Percentiles rank a stretch among this genome's conserved stretches.
These are phyloP conservation scores for Diaporthe caulivora DNA, from an alignment of 2,329 filamentous ascomycete species.

Conservation along the genomic window DNA sequence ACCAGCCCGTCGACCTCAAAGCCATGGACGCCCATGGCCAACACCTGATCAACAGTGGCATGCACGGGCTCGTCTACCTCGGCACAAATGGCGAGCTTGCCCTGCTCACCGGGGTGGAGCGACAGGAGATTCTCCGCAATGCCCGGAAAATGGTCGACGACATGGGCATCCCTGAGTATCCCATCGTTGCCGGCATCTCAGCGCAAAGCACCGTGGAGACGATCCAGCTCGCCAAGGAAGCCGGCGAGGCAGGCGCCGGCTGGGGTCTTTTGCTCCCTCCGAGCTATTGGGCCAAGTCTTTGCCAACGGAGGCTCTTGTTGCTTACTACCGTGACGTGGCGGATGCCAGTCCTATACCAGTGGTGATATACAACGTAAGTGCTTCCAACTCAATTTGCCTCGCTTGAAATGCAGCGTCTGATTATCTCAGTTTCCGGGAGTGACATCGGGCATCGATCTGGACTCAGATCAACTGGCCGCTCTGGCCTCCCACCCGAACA, in stretches of 20 bases:
- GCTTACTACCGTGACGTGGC: constrained; percentile 54
- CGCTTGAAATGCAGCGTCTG: background rate
- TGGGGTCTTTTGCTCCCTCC: constrained; percentile 55
- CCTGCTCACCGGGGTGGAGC: constrained; percentile 55
- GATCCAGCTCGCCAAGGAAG: constrained; percentile 52
- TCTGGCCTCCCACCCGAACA: constrained; percentile 46
- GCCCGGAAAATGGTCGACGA: constrained; percentile 51
- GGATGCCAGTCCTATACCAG: constrained; percentile 47
- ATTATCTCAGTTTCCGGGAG: constrained; percentile 46
- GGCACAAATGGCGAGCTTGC: constrained; percentile 62
- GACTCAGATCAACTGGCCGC: constrained; percentile 43
- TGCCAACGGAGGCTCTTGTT: constrained; percentile 50
- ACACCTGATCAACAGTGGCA: constrained; percentile 56
- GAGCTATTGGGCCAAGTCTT: constrained; percentile 54
- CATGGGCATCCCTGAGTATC: constrained; percentile 47
- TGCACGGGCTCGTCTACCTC: constrained; percentile 60
- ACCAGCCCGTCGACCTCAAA: constrained; percentile 57
- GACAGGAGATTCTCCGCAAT: constrained; percentile 53
- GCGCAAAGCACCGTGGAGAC: constrained; percentile 53
- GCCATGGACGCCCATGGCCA: constrained; percentile 58
- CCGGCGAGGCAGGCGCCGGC: constrained; percentile 52
- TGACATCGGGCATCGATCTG: constrained; percentile 50
- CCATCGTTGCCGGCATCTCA: constrained; percentile 59
- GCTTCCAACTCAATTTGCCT: constrained; percentile 33
- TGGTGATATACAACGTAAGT: constrained; percentile 47